Evolutionary conservation across 2,329 filamentous ascomycete genomes (phyloP).

Genomic region (Aureobasidium sp.): DNA sequence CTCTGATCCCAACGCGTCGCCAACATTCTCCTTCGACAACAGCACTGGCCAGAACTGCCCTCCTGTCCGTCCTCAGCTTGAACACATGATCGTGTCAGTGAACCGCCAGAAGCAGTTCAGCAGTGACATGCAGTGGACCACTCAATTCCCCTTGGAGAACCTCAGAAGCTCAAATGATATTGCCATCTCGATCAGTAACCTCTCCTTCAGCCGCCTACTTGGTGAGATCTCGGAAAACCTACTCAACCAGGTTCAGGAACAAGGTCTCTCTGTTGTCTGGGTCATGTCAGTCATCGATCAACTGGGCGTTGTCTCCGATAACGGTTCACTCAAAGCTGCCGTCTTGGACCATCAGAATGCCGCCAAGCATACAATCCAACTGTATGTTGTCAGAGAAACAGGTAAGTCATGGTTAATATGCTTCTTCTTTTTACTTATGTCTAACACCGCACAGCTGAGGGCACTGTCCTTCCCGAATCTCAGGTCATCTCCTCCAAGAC

Average conservation of each 20-base stretch:
- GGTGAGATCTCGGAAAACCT: not conserved
- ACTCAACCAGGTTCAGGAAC: not conserved
- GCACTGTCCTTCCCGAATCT: not conserved
- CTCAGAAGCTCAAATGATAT: not conserved
- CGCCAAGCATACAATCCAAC: not conserved
- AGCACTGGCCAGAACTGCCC: not conserved
- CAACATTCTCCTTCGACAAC: not conserved
- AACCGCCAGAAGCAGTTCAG: not conserved
- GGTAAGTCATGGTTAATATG: not conserved
- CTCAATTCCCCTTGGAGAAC: not conserved
- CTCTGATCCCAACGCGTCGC: not conserved
- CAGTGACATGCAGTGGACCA: not conserved
- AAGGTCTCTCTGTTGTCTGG: not conserved
- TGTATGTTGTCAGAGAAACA: not conserved
- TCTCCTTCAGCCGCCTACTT: not conserved
- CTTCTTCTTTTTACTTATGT: not conserved
- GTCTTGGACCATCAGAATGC: not conserved
- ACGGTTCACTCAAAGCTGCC: not conserved
- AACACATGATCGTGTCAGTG: not conserved
- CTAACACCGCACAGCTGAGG: not conserved
- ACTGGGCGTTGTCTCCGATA: not conserved
- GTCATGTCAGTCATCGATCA: not conserved
- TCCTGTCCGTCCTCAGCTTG: not conserved
- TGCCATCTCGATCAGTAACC: not conserved
- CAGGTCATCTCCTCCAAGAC: not conserved